phyloP scores from a whole-genome alignment of 2,329 filamentous ascomycete species.

The Ophiostoma sp. region DNA sequence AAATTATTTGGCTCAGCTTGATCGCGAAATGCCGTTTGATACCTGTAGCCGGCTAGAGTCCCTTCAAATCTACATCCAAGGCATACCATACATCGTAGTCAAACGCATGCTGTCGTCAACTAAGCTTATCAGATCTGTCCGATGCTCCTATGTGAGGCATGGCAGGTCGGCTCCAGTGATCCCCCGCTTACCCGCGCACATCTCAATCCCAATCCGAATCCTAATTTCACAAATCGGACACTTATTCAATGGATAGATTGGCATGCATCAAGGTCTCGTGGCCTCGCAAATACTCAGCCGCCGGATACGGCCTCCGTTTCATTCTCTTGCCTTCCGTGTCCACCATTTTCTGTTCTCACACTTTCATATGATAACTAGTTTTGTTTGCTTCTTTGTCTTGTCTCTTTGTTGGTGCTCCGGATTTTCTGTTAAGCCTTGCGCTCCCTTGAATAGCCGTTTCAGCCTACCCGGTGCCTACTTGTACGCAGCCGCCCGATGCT shows the following conservation, averaged over 20 bases:
- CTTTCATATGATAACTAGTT: neutral
- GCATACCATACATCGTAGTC: neutral
- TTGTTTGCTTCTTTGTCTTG: neutral
- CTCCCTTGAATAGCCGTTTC: neutral
- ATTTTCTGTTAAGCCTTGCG: neutral
- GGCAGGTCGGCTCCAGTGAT: neutral
- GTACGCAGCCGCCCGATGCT: neutral
- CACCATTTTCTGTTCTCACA: neutral
- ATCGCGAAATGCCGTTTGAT: neutral
- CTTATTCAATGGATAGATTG: neutral
- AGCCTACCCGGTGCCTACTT: neutral
- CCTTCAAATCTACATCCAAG: neutral
- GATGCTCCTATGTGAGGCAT: neutral
- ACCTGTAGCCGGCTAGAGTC: neutral
- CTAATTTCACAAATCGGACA: neutral
- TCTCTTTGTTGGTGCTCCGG: neutral
- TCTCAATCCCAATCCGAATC: neutral
- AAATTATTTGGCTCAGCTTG: neutral
- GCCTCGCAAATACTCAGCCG: neutral
- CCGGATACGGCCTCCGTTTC: neutral
- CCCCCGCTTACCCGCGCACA: slow-evolving; percentile 9
- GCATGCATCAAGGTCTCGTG: neutral
- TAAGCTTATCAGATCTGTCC: neutral
- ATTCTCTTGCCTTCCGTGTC: slow-evolving; percentile 1
- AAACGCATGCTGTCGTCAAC: neutral